Conservation (phyloP, 495 filamentous ascomycete genomes). For the Hypomontagnella monticulosa region DNA sequence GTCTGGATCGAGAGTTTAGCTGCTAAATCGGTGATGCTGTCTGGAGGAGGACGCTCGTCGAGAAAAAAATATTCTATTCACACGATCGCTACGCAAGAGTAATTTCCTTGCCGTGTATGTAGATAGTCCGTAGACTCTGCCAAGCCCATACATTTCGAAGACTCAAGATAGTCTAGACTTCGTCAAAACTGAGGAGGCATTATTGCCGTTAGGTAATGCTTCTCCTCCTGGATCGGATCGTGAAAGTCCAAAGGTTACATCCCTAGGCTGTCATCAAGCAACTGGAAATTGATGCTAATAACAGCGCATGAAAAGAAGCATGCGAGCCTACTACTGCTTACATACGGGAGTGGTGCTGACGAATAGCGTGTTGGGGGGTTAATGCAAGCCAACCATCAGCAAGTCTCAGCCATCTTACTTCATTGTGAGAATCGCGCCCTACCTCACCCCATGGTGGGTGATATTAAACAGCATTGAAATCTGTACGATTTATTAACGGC, state of each 20-base stretch:
- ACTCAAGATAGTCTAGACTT: constrained; percentile 5
- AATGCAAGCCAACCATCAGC: constrained; percentile 29
- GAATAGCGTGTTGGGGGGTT: constrained; percentile 18
- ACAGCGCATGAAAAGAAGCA: constrained; percentile 10
- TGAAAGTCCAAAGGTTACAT: constrained; percentile 12
- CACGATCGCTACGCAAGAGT: background rate
- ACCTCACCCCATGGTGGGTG: constrained; percentile 7
- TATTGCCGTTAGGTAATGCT: constrained; percentile 13
- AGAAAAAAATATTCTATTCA: background rate
- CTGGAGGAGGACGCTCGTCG: background rate
- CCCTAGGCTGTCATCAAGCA: constrained; percentile 2
- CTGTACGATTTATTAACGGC: constrained; percentile 19
- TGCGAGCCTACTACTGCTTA: constrained; percentile 1
- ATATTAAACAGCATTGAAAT: constrained; percentile 7
- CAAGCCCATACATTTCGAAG: background rate
- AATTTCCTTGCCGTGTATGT: background rate
- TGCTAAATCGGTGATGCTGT: constrained; percentile 31
- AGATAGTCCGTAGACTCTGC: constrained; percentile 1
- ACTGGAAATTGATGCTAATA: constrained; percentile 1
- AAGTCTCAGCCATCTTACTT: constrained; percentile 31
- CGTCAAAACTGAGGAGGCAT: background rate
- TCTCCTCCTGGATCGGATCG: constrained; percentile 10
- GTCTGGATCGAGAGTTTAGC: constrained; percentile 41
- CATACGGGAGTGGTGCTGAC: background rate
- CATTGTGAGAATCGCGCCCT: constrained; percentile 26